These are phyloP conservation scores for Skeletonema potamos DNA, from an alignment of 108 stramenopile genomes.

Conservation along the genomic window DNA sequence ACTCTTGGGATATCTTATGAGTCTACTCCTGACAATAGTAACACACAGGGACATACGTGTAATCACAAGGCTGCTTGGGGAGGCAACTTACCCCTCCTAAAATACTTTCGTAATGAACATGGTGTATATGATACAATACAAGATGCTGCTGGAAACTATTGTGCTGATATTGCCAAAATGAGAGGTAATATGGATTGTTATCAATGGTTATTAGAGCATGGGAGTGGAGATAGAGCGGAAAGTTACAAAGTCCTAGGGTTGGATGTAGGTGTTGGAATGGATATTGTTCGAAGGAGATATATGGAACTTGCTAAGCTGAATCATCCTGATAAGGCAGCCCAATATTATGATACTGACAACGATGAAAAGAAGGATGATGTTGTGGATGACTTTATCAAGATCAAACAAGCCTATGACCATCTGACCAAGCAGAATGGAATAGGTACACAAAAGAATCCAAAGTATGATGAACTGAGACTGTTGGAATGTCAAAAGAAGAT, in stretches of 20 bases:
- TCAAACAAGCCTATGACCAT: conserved; percentile 51
- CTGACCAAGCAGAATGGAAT: conserved; percentile 45
- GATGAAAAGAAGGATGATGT: conserved; percentile 3
- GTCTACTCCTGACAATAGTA: conserved; percentile 34
- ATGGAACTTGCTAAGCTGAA: conserved; percentile 41
- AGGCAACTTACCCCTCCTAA: conserved; percentile 63
- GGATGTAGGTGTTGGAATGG: conserved; percentile 23
- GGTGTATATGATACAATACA: conserved; percentile 62
- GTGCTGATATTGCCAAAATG: conserved; percentile 85
- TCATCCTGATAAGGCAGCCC: conserved; percentile 65
- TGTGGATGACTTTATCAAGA: conserved; percentile 17
- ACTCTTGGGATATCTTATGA: conserved; percentile 28
- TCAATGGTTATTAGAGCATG: conserved; percentile 54
- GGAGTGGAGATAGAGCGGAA: conserved; percentile 56
- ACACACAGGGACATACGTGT: conserved; percentile 68
- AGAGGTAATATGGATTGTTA: conserved; percentile 55
- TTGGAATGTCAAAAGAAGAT: conserved; percentile 24
- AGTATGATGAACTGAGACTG: conserved; percentile 37
- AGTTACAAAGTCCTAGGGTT: conserved; percentile 61
- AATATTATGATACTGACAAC: not conserved
- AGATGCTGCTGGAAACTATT: conserved; percentile 80
- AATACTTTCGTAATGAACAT: conserved; percentile 63
- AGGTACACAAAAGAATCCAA: conserved; percentile 51
- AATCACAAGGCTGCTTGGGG: conserved; percentile 87
- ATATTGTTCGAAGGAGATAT: conserved; percentile 50